These are phyloP conservation scores for Neurospora sp. DNA, from an alignment of 495 filamentous ascomycete species.

Conservation along the genomic window DNA sequence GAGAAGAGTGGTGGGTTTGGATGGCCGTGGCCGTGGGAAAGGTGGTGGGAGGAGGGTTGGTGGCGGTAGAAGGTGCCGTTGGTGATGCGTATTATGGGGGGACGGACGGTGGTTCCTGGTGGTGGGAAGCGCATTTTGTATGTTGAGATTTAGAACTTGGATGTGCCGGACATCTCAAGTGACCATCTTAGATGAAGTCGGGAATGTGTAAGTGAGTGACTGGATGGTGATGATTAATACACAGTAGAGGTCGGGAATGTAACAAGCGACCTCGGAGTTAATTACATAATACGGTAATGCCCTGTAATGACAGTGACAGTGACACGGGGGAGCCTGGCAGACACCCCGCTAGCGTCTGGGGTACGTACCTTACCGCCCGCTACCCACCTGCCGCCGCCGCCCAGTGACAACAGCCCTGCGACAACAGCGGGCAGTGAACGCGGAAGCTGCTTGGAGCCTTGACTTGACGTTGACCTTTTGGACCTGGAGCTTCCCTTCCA, in stretches of 20 bases:
- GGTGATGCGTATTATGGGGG: conserved; percentile 60
- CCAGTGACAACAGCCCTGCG: neutral
- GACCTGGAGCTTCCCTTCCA: conserved; percentile 8
- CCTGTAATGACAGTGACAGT: neutral
- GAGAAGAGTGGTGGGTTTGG: conserved; percentile 57
- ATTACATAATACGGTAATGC: conserved; percentile 1
- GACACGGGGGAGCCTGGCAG: neutral
- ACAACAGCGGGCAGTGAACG: conserved; percentile 11
- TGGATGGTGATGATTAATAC: neutral
- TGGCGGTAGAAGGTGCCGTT: conserved; percentile 74
- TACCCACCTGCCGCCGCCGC: neutral
- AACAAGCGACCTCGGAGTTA: neutral
- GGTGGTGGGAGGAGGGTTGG: conserved; percentile 44
- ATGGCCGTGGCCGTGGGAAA: conserved; percentile 6
- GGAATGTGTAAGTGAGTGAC: neutral
- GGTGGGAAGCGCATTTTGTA: conserved; percentile 22
- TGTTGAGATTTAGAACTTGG: neutral
- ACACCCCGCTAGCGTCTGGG: neutral
- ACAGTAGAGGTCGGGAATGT: neutral
- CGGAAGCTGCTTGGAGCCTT: conserved; percentile 39
- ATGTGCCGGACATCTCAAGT: conserved; percentile 8
- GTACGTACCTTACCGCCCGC: neutral
- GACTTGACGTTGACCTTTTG: conserved; percentile 20
- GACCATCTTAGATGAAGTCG: neutral
- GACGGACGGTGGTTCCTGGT: conserved; percentile 7